phyloP scores from a whole-genome alignment of 345 rosid species.

The Euclidium syriacum region DNA sequence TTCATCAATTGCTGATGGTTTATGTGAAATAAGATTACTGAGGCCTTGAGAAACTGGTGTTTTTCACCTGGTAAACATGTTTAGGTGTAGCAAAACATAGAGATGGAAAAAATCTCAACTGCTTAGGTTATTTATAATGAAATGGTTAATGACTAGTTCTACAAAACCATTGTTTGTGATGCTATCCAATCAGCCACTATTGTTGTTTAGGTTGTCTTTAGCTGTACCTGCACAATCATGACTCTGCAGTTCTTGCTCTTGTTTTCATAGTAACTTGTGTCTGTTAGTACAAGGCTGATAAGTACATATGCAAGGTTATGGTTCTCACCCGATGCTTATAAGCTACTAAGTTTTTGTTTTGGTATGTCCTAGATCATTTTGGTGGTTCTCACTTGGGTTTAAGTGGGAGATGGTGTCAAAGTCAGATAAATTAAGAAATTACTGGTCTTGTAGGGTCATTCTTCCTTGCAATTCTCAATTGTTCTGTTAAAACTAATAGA shows the following conservation, averaged over 20 bases:
- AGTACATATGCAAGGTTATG: no score
- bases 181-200: not conserved
- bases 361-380: not conserved
- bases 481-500: slow-evolving; percentile 7
- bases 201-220: not conserved
- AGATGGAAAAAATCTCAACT: not conserved
- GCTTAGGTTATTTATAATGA: slow-evolving; percentile 1
- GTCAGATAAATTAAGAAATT: not conserved
- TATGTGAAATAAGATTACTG: not conserved
- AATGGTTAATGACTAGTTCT: not conserved
- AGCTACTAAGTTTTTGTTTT: not conserved
- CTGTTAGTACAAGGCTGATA: not conserved
- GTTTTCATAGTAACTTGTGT: not conserved
- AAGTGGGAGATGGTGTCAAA: slow-evolving; percentile 1
- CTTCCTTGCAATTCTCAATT: not conserved
- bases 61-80: not conserved
- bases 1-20: not conserved
- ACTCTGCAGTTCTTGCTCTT: slow-evolving; percentile 12
- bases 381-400: slow-evolving; percentile 2
- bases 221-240: no score
- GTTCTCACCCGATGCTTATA: no score
- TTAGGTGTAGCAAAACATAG: not conserved
- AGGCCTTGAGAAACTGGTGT: not conserved
- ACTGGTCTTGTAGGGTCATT: slow-evolving; percentile 1
- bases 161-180: not conserved